These are phyloP conservation scores for Pythium myriotylum DNA, from an alignment of 352 stramenopile genomes.

Conservation along the genomic window DNA sequence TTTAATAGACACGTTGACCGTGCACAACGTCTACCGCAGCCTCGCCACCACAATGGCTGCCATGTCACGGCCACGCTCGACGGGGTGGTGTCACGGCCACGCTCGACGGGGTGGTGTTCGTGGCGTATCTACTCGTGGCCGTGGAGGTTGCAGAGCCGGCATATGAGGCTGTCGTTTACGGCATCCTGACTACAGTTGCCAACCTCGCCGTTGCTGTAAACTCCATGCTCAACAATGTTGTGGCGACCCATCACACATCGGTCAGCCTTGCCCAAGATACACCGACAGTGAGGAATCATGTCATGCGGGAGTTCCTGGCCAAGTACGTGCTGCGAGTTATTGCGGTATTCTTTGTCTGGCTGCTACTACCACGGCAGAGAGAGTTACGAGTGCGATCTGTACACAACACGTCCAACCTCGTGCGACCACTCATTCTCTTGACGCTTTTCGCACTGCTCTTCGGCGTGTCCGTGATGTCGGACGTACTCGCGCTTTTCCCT, in stretches of 20 bases:
- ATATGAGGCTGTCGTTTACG: constrained; percentile 16
- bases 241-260: too few relatives aligned
- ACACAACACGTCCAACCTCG: constrained; percentile 1
- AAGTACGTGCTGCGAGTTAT: constrained; percentile 4
- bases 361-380: constrained; percentile 24
- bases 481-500: constrained; percentile 16
- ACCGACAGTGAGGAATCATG: constrained; percentile 4
- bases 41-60: background rate
- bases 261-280: too few relatives aligned
- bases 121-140: too few relatives aligned
- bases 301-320: constrained; percentile 13
- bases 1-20: constrained; percentile 11
- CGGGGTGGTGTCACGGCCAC: background rate
- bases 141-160: constrained; percentile 11
- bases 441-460: constrained; percentile 6
- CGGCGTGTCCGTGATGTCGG: background rate
- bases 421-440: constrained; percentile 8
- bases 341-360: background rate
- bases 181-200: constrained; percentile 17
- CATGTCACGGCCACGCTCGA: background rate
- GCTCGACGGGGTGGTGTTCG: too few relatives aligned
- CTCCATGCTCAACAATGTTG: constrained; percentile 5
- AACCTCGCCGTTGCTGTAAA: constrained; percentile 14
- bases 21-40: constrained; percentile 17
- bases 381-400: constrained; percentile 18